phyloP scores from a whole-genome alignment of 139 green algal genomes.

The Chlorella sp. region DNA sequence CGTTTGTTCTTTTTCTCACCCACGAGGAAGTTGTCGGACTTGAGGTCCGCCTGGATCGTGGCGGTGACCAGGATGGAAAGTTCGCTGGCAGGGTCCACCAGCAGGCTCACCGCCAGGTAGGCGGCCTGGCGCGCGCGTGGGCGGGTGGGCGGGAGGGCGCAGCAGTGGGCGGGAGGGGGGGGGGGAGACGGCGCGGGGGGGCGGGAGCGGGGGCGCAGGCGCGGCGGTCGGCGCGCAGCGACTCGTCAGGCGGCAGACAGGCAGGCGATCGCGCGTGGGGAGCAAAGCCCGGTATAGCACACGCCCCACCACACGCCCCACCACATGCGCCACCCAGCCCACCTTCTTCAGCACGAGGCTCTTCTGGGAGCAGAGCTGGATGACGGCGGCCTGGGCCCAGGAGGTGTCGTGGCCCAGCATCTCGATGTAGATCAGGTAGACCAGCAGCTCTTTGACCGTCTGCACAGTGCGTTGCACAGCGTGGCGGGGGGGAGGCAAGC shows the following conservation, averaged over 20 bases:
- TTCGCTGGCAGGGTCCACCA: constrained; percentile 90
- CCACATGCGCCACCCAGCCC: background rate
- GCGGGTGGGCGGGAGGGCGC: background rate
- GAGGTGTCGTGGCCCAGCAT: constrained; percentile 97
- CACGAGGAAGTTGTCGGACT: constrained; percentile 91
- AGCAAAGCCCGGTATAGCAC: no score
- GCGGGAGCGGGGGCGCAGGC: no score
- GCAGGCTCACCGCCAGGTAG: constrained; percentile 91
- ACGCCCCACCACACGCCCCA: no score
- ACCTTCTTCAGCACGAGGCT: constrained; percentile 76
- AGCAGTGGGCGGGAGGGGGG: background rate
- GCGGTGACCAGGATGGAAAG: constrained; percentile 96
- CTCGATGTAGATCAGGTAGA: constrained; percentile 96
- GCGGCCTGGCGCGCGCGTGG: constrained; percentile 62
- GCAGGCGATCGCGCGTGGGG: no score
- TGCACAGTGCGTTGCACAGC: constrained; percentile 60
- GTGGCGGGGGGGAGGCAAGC: no score
- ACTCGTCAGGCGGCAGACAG: no score
- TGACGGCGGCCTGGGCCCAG: constrained; percentile 88
- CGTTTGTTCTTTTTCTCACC: no score
- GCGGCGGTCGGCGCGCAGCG: no score
- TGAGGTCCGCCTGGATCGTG: constrained; percentile 92
- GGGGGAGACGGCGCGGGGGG: no score
- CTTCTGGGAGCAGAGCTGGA: constrained; percentile 76
- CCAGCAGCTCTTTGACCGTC: constrained; percentile 80